phyloP scores from a whole-genome alignment of 1,139 yeast genomes.

The Nadsonia commutata region DNA sequence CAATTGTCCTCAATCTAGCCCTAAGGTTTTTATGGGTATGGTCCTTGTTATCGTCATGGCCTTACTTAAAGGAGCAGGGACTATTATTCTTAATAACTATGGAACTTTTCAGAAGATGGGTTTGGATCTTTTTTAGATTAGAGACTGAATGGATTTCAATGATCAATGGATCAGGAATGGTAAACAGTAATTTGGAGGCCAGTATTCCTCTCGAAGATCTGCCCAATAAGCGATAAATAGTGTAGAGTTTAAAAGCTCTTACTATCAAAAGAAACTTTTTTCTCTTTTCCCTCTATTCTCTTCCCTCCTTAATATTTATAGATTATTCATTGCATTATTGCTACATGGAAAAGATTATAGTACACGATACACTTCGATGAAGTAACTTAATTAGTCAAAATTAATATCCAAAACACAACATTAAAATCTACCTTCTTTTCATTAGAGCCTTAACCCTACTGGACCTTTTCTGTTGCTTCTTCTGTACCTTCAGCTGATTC shows the following conservation, averaged over 20 bases:
- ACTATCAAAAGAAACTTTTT: too few relatives aligned
- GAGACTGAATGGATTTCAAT: slow-evolving; percentile 47
- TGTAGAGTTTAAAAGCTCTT: too few relatives aligned
- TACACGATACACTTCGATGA: too few relatives aligned
- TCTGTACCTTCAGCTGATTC: slow-evolving; percentile 1
- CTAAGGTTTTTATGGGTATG: slow-evolving; percentile 67
- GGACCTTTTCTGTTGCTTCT: not conserved
- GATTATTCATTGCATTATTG: too few relatives aligned
- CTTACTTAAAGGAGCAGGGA: slow-evolving; percentile 36
- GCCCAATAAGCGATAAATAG: not conserved
- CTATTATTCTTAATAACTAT: slow-evolving; percentile 48
- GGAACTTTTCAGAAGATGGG: slow-evolving; percentile 70
- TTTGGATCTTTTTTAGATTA: slow-evolving; percentile 76
- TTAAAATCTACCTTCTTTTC: too few relatives aligned
- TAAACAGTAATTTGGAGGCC: not conserved
- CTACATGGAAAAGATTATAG: too few relatives aligned
- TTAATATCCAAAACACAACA: too few relatives aligned
- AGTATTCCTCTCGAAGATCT: not conserved
- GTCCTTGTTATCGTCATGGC: slow-evolving; percentile 26
- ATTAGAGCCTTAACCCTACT: not conserved
- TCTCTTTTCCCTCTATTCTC: too few relatives aligned
- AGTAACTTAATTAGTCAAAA: too few relatives aligned
- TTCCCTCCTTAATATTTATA: too few relatives aligned
- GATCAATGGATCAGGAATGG: not conserved
- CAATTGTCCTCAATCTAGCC: slow-evolving; percentile 42